Percentiles rank a stretch among this genome's conserved stretches.
Conservation (phyloP, 108 stramenopile species). For the Cyclostephanos invisitatus region DNA sequence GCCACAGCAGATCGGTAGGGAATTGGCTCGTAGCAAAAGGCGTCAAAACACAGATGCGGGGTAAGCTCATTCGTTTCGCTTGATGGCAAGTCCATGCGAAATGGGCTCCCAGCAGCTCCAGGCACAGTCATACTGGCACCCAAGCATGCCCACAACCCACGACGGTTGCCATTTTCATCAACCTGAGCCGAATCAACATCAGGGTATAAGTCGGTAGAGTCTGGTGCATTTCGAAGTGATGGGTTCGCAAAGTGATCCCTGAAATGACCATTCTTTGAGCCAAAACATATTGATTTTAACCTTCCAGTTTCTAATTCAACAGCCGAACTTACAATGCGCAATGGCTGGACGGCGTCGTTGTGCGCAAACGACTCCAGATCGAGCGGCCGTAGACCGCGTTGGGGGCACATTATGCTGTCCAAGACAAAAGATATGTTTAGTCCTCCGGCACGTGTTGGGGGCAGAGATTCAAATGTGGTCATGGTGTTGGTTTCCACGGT, state of each 20-base stretch:
- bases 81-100: slow-evolving; percentile 49
- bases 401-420: slow-evolving; percentile 69
- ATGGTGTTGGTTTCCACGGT: slow-evolving; percentile 4
- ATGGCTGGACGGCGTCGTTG: slow-evolving; percentile 61
- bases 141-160: slow-evolving; percentile 78
- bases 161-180: slow-evolving; percentile 45
- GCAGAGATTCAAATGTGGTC: slow-evolving; percentile 13
- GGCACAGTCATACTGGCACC: slow-evolving; percentile 86
- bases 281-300: slow-evolving; percentile 58
- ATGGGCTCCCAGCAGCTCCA: slow-evolving; percentile 74
- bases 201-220: slow-evolving; percentile 23
- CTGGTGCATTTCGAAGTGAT: background rate
- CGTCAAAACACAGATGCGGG: slow-evolving; percentile 62
- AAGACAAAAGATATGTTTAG: slow-evolving; percentile 81
- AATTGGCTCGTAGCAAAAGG: slow-evolving; percentile 84
- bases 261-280: slow-evolving; percentile 66
- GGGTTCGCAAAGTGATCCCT: slow-evolving; percentile 36
- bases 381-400: slow-evolving; percentile 70
- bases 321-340: slow-evolving; percentile 66
- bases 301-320: slow-evolving; percentile 56
- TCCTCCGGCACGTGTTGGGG: slow-evolving; percentile 45
- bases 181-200: slow-evolving; percentile 32
- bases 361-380: slow-evolving; percentile 73
- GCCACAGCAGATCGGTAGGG: slow-evolving; percentile 79
- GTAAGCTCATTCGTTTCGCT: slow-evolving; percentile 9